These are phyloP conservation scores for Aspergillus quadricinctus DNA, from an alignment of 2,329 filamentous ascomycete species.

Conservation along the genomic window DNA sequence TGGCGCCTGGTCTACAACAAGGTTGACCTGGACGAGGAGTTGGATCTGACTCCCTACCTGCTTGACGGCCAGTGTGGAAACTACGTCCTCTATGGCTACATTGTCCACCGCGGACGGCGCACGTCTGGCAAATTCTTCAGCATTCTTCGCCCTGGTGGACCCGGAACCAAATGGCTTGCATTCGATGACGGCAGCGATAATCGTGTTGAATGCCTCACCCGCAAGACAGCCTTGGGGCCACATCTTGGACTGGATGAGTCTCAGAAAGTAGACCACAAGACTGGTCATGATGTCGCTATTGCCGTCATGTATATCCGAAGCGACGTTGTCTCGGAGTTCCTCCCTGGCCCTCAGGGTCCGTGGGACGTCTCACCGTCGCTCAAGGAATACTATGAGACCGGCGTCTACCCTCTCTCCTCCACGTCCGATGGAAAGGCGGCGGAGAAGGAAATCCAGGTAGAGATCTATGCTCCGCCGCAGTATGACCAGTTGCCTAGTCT, in stretches of 20 bases:
- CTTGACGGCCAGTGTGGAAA: conserved; percentile 32
- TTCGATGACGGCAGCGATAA: conserved; percentile 55
- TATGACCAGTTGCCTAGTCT: conserved; percentile 34
- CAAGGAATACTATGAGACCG: conserved; percentile 37
- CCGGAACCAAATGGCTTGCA: conserved; percentile 54
- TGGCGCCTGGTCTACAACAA: conserved; percentile 56
- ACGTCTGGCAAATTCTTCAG: conserved; percentile 57
- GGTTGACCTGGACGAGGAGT: conserved; percentile 52
- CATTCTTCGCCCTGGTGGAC: conserved; percentile 56
- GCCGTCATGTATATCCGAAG: conserved; percentile 54
- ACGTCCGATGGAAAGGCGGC: conserved; percentile 8
- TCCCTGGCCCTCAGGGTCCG: conserved; percentile 42
- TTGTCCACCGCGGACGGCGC: conserved; percentile 57
- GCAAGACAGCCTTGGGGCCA: conserved; percentile 49
- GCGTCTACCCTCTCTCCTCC: conserved; percentile 15
- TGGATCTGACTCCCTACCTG: conserved; percentile 42
- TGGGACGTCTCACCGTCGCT: conserved; percentile 45
- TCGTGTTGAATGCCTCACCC: conserved; percentile 54
- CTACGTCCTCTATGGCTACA: conserved; percentile 57
- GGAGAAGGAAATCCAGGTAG: conserved; percentile 31
- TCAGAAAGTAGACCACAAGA: conserved; percentile 40
- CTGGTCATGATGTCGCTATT: conserved; percentile 49
- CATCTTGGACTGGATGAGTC: conserved; percentile 46
- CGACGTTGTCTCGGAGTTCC: conserved; percentile 41
- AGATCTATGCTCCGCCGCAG: conserved; percentile 36